Evolutionary conservation across 2,329 filamentous ascomycete genomes (phyloP).

Genomic region (Lachnellula suecica): DNA sequence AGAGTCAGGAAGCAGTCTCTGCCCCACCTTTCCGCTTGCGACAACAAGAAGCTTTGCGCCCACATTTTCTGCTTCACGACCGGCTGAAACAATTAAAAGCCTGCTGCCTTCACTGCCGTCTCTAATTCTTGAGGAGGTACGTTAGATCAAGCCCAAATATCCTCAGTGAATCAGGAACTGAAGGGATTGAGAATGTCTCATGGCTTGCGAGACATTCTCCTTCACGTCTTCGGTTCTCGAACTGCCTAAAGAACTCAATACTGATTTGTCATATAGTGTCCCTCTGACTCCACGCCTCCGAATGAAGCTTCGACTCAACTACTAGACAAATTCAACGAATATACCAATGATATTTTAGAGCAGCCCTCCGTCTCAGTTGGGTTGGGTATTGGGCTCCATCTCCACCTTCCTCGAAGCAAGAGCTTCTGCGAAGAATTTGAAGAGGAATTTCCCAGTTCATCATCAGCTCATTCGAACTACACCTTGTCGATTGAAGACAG

Average conservation of each 20-base stretch:
- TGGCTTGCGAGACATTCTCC: too few species aligned
- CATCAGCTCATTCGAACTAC: conserved; percentile 1
- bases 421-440: conserved; percentile 10
- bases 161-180: too few species aligned
- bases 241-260: too few species aligned
- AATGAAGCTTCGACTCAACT: too few species aligned
- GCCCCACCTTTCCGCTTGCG: background rate
- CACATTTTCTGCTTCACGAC: background rate
- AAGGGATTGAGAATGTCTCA: too few species aligned
- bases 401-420: conserved; percentile 4
- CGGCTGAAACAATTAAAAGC: background rate
- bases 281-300: too few species aligned
- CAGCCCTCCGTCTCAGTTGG: background rate
- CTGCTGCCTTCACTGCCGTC: background rate
- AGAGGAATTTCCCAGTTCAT: background rate
- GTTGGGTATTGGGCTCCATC: background rate
- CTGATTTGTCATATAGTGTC: too few species aligned
- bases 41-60: background rate
- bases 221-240: too few species aligned
- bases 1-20: too few species aligned
- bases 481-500: background rate
- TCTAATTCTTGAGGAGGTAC: background rate
- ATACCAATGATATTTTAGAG: background rate
- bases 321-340: too few species aligned
- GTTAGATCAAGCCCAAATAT: too few species aligned